Conservation (phyloP, 2,329 filamentous ascomycete species). For the Xylaria sp. region DNA sequence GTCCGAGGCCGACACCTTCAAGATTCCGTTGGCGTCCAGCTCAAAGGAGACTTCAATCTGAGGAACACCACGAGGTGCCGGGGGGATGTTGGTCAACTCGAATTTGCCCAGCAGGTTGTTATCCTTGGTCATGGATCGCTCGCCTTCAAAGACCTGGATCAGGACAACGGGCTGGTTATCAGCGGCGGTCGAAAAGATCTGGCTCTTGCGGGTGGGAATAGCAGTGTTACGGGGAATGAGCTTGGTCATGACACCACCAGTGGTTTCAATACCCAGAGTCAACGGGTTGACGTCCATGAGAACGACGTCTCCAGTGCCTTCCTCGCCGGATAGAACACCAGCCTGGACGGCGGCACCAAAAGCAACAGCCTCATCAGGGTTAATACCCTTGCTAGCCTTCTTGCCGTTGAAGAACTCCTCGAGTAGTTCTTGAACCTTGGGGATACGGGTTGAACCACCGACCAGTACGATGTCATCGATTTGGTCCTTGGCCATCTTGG, state of each 20-base stretch:
- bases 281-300: constrained; percentile 98
- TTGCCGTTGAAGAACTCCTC: constrained; percentile 96
- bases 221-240: constrained; percentile 93
- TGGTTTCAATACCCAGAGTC: constrained; percentile 96
- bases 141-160: constrained; percentile 95
- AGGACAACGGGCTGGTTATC: constrained; percentile 96
- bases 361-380: constrained; percentile 98
- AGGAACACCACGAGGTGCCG: constrained; percentile 92
- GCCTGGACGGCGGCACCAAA: constrained; percentile 97
- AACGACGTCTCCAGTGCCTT: constrained; percentile 78
- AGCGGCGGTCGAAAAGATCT: constrained; percentile 96
- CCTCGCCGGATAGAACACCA: constrained; percentile 90
- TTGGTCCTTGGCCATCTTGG: constrained; percentile 94
- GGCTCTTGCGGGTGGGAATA: constrained; percentile 94
- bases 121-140: constrained; percentile 92
- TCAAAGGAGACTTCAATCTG: constrained; percentile 99
- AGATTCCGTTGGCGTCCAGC: constrained; percentile 97
- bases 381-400: constrained; percentile 99
- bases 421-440: constrained; percentile 92
- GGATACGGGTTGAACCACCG: constrained; percentile 98
- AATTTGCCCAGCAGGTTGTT: constrained; percentile 99
- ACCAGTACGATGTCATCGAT: constrained; percentile 97
- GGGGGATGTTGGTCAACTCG: constrained; percentile 93
- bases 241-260: constrained; percentile 97
- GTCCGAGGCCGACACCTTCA: constrained; percentile 94